Conservation (phyloP, 352 stramenopile genomes). For the Hyaloperonospora brassicae region DNA sequence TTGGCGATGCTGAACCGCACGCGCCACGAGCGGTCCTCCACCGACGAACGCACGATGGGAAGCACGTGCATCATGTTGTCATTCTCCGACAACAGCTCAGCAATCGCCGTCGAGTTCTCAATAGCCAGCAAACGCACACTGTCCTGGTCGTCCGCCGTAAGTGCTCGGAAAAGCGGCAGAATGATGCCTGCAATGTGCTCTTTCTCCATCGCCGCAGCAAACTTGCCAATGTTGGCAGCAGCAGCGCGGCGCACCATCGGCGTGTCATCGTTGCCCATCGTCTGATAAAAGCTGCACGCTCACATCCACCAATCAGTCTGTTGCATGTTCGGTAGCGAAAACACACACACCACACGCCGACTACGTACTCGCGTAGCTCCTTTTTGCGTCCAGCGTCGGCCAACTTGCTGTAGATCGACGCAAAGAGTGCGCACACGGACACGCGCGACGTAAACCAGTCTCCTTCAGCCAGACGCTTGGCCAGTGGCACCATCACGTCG, state of each 20-base stretch:
- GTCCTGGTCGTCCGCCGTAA: constrained; percentile 91
- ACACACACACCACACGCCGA: background rate
- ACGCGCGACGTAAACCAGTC: constrained; percentile 88
- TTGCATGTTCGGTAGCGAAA: too few relatives aligned
- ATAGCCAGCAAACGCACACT: constrained; percentile 90
- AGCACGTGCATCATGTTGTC: constrained; percentile 72
- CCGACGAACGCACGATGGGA: constrained; percentile 63
- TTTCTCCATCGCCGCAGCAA: constrained; percentile 64
- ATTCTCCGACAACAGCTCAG: constrained; percentile 58
- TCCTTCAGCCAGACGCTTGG: constrained; percentile 71
- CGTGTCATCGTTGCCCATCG: constrained; percentile 80
- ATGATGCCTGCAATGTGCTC: constrained; percentile 59
- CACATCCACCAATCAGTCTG: constrained; percentile 2
- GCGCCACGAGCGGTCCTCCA: constrained; percentile 87
- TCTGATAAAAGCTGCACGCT: constrained; percentile 53
- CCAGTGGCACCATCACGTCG: constrained; percentile 62
- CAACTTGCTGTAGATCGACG: constrained; percentile 60
- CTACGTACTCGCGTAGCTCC: constrained; percentile 73
- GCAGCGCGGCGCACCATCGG: constrained; percentile 82
- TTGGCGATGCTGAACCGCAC: constrained; percentile 93
- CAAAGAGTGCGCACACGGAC: constrained; percentile 78
- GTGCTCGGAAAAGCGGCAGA: constrained; percentile 80
- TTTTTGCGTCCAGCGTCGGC: constrained; percentile 57
- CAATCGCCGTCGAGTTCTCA: constrained; percentile 76
- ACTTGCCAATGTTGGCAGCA: constrained; percentile 75